Evolutionary conservation across 768 basidiomycete species (phyloP), one percentile per base, ranked within the genome.

Genomic region (Pleurotus giganteus): DNA sequence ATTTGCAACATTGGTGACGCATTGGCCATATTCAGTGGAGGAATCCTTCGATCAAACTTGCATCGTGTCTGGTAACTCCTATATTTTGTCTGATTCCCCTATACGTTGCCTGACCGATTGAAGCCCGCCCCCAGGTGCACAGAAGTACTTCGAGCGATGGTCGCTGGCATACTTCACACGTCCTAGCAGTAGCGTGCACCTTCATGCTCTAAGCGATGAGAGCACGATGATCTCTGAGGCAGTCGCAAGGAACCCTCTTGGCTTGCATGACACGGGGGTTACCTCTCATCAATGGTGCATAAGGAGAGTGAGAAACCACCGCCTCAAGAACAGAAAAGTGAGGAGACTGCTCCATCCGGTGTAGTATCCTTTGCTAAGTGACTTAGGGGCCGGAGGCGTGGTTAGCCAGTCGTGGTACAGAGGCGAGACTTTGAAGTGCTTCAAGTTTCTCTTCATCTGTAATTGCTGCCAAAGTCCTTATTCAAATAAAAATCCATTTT

Each of bases 81-180:
- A 28, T 57, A 9, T 47, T 26, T 28, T 28, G 39, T 19, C 11
- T 29, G 26, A 19, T 32, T 42, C 28, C 4, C 19, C 42, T 41
- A 24, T 13, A 43, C 34, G 13, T 29, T 47, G 66, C 63, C 2
- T 69, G 31, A 44, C 19, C 17, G 3, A 31, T 27, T 73, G 15
- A 71, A 73, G 71, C 5, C 71, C 76, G 13, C 75, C 82, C 0
- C 81, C 81, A 0, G 73, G 75, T 12, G 63, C 59, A 7, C 82
- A 83, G 60, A 67, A 57, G 2, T 60, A 69, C 19, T 60, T 68
- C 39, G 73, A 73, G 26, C 67, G 81, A 6, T 80, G 76, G 72
- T 82, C 80, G 19, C 66, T 81, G 11, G 78, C 78, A 0, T 82
- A 73, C 62, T 81, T 83, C 64, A 76, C 74, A 1, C 69, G 81